These are phyloP conservation scores for Suhomyces ambrosiae DNA, from an alignment of 1,139 yeast species.

Conservation along the genomic window DNA sequence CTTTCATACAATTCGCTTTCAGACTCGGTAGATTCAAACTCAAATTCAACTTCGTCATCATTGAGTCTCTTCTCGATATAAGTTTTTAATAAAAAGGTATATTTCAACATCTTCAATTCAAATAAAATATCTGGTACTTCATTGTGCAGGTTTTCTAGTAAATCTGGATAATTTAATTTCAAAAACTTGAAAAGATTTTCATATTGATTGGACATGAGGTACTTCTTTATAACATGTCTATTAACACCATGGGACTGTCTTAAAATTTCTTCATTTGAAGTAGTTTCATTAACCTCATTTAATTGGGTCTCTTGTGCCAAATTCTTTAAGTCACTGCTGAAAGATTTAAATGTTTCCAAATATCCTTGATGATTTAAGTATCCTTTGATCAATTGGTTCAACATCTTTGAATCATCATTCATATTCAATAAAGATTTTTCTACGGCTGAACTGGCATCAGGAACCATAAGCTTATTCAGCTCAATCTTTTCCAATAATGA, in stretches of 20 bases:
- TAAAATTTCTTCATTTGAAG: slow-evolving; percentile 17
- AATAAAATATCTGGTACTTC: slow-evolving; percentile 43
- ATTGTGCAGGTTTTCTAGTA: slow-evolving; percentile 29
- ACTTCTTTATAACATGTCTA: slow-evolving; percentile 55
- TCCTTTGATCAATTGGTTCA: slow-evolving; percentile 62
- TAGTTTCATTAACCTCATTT: slow-evolving; percentile 1
- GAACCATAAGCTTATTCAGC: slow-evolving; percentile 6
- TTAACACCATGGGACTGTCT: slow-evolving; percentile 41
- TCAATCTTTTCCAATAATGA: slow-evolving; percentile 22
- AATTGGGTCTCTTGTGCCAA: slow-evolving; percentile 27
- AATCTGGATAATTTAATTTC: slow-evolving; percentile 44
- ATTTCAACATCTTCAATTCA: slow-evolving; percentile 53
- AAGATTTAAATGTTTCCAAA: slow-evolving; percentile 64
- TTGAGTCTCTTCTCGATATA: slow-evolving; percentile 25
- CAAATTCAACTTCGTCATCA: slow-evolving; percentile 20
- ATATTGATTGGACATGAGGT: slow-evolving; percentile 50
- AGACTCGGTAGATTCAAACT: slow-evolving; percentile 13
- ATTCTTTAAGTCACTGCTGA: slow-evolving; percentile 45
- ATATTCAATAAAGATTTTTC: slow-evolving; percentile 28
- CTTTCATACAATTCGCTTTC: slow-evolving; percentile 15
- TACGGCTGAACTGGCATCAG: slow-evolving; percentile 12
- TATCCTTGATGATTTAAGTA: slow-evolving; percentile 78
- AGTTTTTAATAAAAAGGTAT: slow-evolving; percentile 36
- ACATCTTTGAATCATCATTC: slow-evolving; percentile 33
- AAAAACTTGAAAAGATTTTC: slow-evolving; percentile 49